These are phyloP conservation scores for Apiotrichum sp. DNA, from an alignment of 1,284 basidiomycete species.

Conservation along the genomic window DNA sequence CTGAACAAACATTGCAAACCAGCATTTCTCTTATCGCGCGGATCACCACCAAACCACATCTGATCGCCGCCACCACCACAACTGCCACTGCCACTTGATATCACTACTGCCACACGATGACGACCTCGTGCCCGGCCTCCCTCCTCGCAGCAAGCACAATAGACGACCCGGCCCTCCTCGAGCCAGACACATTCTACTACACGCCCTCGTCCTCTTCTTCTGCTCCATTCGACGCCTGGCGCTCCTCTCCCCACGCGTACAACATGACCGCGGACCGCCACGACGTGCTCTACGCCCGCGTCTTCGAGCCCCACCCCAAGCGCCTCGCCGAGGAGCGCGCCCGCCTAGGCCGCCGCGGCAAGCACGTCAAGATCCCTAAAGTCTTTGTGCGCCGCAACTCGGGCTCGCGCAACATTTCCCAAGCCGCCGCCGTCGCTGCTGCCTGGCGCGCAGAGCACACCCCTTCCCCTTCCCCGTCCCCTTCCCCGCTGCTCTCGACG, in stretches of 20 bases:
- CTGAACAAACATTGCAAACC: no score
- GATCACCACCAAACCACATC: no score
- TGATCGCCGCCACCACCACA: neutral
- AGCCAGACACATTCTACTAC: neutral
- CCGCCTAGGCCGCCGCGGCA: no score
- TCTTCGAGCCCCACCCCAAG: slow-evolving; percentile 1
- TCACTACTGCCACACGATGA: neutral
- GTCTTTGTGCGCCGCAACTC: neutral
- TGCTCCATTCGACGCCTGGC: neutral
- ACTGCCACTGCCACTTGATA: neutral
- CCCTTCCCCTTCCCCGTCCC: neutral
- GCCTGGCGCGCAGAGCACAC: neutral
- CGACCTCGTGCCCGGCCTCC: neutral
- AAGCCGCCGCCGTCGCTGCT: neutral
- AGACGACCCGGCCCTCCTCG: no score
- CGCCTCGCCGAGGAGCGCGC: neutral
- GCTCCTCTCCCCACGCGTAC: neutral
- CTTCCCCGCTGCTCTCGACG: neutral
- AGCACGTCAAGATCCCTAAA: neutral
- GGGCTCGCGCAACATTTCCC: neutral
- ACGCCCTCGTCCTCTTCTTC: no score
- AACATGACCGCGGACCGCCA: neutral
- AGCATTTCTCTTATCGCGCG: no score
- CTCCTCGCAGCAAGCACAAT: neutral
- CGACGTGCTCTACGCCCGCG: neutral